phyloP scores from a whole-genome alignment of 768 basidiomycete genomes.

The Boletales sp. region DNA sequence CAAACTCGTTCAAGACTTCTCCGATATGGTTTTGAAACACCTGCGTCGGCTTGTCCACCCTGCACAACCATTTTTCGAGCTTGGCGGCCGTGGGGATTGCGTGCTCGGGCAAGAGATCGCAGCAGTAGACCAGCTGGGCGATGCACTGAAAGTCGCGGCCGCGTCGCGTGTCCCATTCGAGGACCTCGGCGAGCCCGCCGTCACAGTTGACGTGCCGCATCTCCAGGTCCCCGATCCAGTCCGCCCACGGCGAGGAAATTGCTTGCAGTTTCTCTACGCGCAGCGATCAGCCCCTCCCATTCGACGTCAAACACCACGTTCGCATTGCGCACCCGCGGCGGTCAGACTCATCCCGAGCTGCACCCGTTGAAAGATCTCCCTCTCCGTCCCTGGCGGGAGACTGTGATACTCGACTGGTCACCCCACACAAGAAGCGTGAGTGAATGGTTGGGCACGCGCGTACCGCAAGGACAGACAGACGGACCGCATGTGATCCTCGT shows the following conservation, averaged over 20 bases:
- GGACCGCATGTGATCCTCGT: constrained; percentile 69
- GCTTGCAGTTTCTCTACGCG: constrained; percentile 74
- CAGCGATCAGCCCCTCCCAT: not conserved
- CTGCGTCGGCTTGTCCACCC: constrained; percentile 36
- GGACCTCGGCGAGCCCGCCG: constrained; percentile 51
- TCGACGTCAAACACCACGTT: not conserved
- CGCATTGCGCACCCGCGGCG: constrained; percentile 51
- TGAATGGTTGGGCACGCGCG: not conserved
- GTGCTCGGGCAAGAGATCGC: constrained; percentile 47
- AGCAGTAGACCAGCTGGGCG: constrained; percentile 66
- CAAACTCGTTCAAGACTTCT: constrained; percentile 50
- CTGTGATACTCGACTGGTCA: constrained; percentile 72
- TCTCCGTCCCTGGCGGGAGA: constrained; percentile 52
- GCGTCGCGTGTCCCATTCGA: constrained; percentile 64
- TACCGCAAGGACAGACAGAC: constrained; percentile 14
- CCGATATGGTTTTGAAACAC: constrained; percentile 54
- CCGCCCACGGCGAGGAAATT: constrained; percentile 65
- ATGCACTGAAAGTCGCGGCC: constrained; percentile 78
- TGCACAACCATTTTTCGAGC: constrained; percentile 46
- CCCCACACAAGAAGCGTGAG: not conserved
- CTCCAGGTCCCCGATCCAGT: constrained; percentile 63
- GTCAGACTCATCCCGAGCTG: constrained; percentile 76
- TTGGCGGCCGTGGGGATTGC: constrained; percentile 51
- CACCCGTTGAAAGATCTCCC: constrained; percentile 81
- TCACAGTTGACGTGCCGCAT: constrained; percentile 53